A percentile compares a stretch with the other conserved stretches of the same genome.
Evolutionary conservation across 176 grass and related monocot genomes (phyloP).

Genomic region (Rhynchospora breviuscula): DNA sequence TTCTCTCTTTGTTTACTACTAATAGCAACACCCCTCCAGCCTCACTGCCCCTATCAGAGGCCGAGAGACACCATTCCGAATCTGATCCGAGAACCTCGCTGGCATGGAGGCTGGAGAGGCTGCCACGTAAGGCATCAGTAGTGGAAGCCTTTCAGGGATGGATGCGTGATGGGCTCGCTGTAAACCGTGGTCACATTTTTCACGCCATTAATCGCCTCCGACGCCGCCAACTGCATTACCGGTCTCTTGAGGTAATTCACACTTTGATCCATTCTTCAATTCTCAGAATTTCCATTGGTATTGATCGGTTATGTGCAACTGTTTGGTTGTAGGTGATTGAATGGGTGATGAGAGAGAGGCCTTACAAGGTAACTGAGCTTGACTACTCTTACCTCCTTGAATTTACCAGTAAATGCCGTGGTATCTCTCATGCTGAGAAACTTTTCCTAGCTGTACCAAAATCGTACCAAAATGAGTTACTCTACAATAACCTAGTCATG

Average conservation of each 20-base stretch:
- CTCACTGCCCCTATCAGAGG: not conserved
- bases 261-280: not conserved
- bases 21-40: not conserved
- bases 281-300: not conserved
- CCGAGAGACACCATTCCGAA: not conserved
- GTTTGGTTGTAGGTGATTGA: constrained; percentile 63
- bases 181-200: constrained; percentile 73
- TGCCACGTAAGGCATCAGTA: constrained; percentile 41
- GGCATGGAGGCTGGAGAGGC: constrained; percentile 56
- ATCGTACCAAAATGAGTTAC: constrained; percentile 67
- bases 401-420: constrained; percentile 84
- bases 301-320: not conserved
- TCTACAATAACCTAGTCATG: constrained; percentile 92
- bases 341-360: constrained; percentile 93
- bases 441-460: constrained; percentile 69
- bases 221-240: constrained; percentile 40
- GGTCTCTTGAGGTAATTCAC: constrained; percentile 51
- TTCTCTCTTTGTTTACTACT: not conserved
- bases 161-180: constrained; percentile 62
- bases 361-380: constrained; percentile 81
- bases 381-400: constrained; percentile 89
- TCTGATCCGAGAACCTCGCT: constrained; percentile 33
- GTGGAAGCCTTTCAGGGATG: constrained; percentile 58
- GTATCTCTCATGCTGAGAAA: constrained; percentile 67
- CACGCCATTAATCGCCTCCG: constrained; percentile 83